Base-by-base conservation (phyloP, 2,329 filamentous ascomycete species). In the Aspergillus persii region DNA sequence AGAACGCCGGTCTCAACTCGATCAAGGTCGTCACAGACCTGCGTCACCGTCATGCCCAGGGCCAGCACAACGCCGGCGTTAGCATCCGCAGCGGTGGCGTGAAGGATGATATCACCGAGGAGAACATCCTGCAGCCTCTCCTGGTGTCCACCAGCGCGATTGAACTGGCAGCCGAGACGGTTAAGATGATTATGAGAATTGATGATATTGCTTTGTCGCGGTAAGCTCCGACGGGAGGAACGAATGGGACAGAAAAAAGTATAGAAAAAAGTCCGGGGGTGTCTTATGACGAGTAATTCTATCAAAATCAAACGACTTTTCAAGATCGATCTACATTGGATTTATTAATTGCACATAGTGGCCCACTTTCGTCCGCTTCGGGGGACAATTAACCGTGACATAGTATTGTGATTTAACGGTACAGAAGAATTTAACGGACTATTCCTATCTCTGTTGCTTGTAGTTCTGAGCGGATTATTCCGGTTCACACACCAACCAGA, bases 21-120 rank as follows among this genome's bases (percentile, higher is more conserved):
- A 99, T 99, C 84, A 96, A 96, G 81, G 95, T 99, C 30, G 95
- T 99, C 50, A 99, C 95, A 29, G 95, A 98, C 71, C 81, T 99
- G 72, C 86, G 95, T 73, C 92, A 96, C 79, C 87, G 93, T 71
- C 95, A 99, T 79, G 95, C 95, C 69, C 89, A 93, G 78, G 95
- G 94, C 57, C 93, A 98, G 84, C 89, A 89, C 81, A 96, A 96
- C 71, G 95, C 96, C 1, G 96, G 95, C 69, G 93, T 99, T 64
- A 97, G 93, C 80, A 98, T 99, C 83, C 95, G 96, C 84, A 94
- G 91, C 65, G 94, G 95, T 46, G 95, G 95, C 60, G 95, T 99
- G 65, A 97, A 96, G 84, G 88, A 90, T 68, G 96, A 99, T 80
- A 98, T 98, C 73, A 89, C 90, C 60, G 94, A 96, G 76, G 93